Percentiles rank a stretch among this genome's conserved stretches.
phyloP scores from a whole-genome alignment of 805 yeast genomes.

The Candida fluviatilis region DNA sequence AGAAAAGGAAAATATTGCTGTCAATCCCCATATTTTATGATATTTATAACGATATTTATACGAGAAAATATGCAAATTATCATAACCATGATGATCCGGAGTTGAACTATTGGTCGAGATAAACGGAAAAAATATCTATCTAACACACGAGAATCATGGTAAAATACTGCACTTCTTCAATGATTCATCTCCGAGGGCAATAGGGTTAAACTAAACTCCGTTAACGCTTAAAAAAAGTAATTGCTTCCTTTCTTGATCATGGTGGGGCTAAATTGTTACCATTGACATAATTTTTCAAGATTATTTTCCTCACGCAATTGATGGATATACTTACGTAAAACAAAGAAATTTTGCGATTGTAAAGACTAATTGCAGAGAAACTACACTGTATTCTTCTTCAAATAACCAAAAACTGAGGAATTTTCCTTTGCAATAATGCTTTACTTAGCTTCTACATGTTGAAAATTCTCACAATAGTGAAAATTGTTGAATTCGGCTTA shows the following conservation, averaged over 20 bases:
- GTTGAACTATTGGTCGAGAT: neutral
- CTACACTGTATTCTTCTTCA: neutral
- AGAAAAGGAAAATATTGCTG: no score
- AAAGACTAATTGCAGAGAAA: neutral
- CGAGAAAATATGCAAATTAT: no score
- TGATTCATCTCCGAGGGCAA: neutral
- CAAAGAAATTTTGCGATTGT: neutral
- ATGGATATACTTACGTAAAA: neutral
- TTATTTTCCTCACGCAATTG: neutral
- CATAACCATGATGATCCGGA: neutral
- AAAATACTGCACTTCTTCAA: neutral
- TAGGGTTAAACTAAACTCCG: neutral
- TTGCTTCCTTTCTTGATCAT: neutral
- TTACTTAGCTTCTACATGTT: neutral
- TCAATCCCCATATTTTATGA: no score
- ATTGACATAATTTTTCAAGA: constrained; percentile 1
- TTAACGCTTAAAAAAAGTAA: neutral
- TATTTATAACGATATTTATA: no score
- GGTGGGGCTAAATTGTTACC: constrained; percentile 3
- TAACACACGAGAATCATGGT: neutral
- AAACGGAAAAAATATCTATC: neutral
- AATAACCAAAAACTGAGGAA: neutral
- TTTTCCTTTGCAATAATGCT: neutral
- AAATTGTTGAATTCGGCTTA: constrained; percentile 3
- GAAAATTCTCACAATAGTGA: constrained; percentile 1